Base-by-base conservation (phyloP, 2,329 filamentous ascomycete genomes). In the Arthrinium phaeospermum region DNA sequence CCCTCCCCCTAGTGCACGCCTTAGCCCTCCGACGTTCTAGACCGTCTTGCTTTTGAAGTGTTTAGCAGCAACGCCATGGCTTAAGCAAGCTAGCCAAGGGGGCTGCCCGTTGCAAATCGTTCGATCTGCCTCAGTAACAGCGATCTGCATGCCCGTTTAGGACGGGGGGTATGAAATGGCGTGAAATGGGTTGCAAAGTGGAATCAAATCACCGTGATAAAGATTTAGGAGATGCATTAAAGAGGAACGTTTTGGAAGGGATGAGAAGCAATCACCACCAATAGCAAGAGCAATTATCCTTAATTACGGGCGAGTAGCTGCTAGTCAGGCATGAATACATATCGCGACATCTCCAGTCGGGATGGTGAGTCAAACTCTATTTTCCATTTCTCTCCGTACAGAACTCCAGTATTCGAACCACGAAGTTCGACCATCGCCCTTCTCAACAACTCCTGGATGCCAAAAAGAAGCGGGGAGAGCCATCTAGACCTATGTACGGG, bases 81-180 rank as follows among this genome's bases (percentile, higher is more conserved):
- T 49, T 16, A 64, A 41, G 2, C n/a, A 61, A 30, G 27, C 12
- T 61, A 37, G 30, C 27, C 30, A 12, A 61, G 27, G 53, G 57
- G 57, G 34, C 8, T 30, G 57, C 30, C 57, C 19, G 57, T 64
- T n/a, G n/a, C 10, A 12, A 41, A 41, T 64, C 34, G 4, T 6
- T n/a, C 57, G 34, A 64, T 64, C 57, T 41, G 57, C 57, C 57
- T 64, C 19, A 41, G 57, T 64, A 64, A 64, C 57, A 41, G 34
- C 57, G 57, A 64, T 64, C 57, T 64, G 34, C 34, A 64, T n/a
- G 7, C 19, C 57, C 57, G 34, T 64, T 64, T 64, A 3, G 0
- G 57, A 64, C 41, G 57, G 57, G 14, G 19, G 22, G 27, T 34
- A 57, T 12, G n/a, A 37, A 37, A 12, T 4, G 12, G 8, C 19